Evolutionary conservation across 371 early-diverging fungal genomes (phyloP), one percentile per base, ranked within the genome.

Genomic region (Blakeslea trispora): DNA sequence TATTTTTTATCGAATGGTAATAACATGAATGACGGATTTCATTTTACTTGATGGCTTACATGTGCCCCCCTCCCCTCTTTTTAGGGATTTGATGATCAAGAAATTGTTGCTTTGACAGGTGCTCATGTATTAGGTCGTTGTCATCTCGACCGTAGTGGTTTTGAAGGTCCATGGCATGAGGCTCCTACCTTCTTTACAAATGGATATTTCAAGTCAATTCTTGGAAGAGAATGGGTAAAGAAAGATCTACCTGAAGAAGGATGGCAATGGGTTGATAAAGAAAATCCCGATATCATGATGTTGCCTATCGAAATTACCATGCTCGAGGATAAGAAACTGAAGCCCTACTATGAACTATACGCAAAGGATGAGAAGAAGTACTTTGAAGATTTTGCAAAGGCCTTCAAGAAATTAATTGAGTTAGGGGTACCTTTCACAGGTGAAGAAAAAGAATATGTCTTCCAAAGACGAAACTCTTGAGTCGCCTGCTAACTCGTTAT

Each of bases 81-180:
- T n/a, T n/a, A 56, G 57, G 89, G 90, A 49, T 91, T 93, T 71
- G 82, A 68, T 32, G 74, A 75, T 22, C 81, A 74, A 49, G 95
- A 95, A 63, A 92, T 90, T 47, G 89, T 88, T 39, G 92, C 92
- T 8, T 75, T 95, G 45, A 68, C 81, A 34, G 95, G 95, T 34
- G 94, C 91, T 18, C 95, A 95, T 71, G 81, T 88, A 6, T 73
- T 95, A 14, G 95, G 95, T 11, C 81, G 92, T 55, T 93, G 94
- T 78, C 95, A 95, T 68, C 61, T 71, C 37, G 83, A 85, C 53
- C 85, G 92, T 34, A 85, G 85, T 55, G 95, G 95, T 21, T 94
- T 73, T 63, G 91, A 90, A 10, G 95, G 95, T 0, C 92, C 92
- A 17, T 94, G 94, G 94, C 91, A 88, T 39, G 73, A 81, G 59